Evolutionary conservation across 177 flowering plant species (phyloP).

Genomic region (Vitis hybrid): DNA sequence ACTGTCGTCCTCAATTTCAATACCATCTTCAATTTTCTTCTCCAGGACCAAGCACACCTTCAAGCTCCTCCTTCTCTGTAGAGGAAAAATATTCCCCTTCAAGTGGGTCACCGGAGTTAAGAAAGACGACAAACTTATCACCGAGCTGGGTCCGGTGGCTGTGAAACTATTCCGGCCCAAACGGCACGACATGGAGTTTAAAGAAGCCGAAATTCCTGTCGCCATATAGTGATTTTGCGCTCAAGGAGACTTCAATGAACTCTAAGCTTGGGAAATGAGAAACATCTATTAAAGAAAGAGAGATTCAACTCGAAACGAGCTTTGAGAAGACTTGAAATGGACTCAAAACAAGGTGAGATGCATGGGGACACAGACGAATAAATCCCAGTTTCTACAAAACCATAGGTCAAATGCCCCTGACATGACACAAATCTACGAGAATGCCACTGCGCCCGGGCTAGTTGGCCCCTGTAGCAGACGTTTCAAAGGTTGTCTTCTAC

Average conservation of each 20-base stretch:
- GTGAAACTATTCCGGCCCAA: neutral
- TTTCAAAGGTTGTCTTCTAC: too few species aligned
- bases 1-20: neutral
- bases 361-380: too few species aligned
- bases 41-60: constrained; percentile 3
- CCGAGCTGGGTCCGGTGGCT: constrained; percentile 4
- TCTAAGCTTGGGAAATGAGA: too few species aligned
- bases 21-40: neutral
- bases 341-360: too few species aligned
- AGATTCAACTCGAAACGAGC: too few species aligned
- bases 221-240: neutral
- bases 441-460: too few species aligned
- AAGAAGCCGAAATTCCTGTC: constrained; percentile 1
- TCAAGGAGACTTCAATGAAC: neutral
- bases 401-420: too few species aligned
- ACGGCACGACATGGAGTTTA: neutral
- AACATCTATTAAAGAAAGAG: too few species aligned
- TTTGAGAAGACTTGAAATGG: too few species aligned
- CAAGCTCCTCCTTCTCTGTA: neutral
- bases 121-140: neutral
- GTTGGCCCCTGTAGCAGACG: too few species aligned
- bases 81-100: neutral
- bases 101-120: neutral
- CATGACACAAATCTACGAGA: too few species aligned
- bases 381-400: too few species aligned